Evolutionary conservation across 306 rosid species (phyloP).

Genomic region (Cicer chorassanicum): DNA sequence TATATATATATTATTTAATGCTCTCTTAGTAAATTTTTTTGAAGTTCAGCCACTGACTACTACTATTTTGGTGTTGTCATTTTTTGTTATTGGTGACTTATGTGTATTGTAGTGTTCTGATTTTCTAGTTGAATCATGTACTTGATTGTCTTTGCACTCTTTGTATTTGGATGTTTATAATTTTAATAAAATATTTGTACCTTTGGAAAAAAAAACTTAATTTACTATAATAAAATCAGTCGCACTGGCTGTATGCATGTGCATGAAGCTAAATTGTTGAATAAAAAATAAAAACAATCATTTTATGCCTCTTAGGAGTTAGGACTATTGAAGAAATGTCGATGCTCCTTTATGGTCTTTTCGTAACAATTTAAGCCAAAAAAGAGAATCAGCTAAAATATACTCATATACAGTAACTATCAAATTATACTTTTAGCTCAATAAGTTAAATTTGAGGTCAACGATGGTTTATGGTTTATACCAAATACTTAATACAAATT

Average conservation of each 20-base stretch:
- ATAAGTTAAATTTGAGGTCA: not conserved
- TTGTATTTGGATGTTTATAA: too few species aligned
- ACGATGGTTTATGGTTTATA: not conserved
- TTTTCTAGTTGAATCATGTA: too few species aligned
- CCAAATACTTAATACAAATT: not conserved
- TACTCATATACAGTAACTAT: not conserved
- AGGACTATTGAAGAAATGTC: not conserved
- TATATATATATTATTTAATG: too few species aligned
- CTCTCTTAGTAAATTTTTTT: too few species aligned
- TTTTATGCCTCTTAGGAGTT: constrained; percentile 11
- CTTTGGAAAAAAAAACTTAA: too few species aligned
- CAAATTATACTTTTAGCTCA: not conserved
- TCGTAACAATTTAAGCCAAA: not conserved
- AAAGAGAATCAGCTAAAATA: constrained; percentile 34
- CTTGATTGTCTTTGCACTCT: too few species aligned
- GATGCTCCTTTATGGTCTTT: constrained; percentile 23
- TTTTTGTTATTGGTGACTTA: too few species aligned
- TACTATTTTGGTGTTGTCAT: too few species aligned
- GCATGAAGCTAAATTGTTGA: not conserved
- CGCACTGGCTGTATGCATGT: constrained; percentile 1
- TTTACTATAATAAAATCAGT: not conserved
- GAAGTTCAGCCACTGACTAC: too few species aligned
- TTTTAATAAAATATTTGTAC: too few species aligned
- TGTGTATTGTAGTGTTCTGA: too few species aligned
- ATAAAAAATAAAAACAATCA: not conserved